Conservation (phyloP, 352 stramenopile species). For the Phytopythium cucurbitacearum region DNA sequence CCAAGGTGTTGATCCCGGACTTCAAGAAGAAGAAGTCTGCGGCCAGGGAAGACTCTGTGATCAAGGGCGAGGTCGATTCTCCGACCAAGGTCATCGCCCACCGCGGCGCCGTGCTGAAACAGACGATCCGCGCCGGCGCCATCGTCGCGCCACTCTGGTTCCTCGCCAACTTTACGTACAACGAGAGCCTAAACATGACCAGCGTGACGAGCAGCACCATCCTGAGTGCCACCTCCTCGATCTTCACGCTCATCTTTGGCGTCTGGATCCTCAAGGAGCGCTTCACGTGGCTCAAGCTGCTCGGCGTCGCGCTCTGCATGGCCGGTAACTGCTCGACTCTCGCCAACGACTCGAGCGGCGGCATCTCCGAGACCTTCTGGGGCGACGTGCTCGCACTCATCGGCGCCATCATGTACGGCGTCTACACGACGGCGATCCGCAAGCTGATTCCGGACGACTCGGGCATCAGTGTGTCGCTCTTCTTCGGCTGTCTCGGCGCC, state of each 20-base stretch:
- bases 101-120: conserved; percentile 18
- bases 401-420: conserved; percentile 89
- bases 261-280: conserved; percentile 78
- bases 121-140: conserved; percentile 37
- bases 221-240: conserved; percentile 89
- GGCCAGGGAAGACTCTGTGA: conserved; percentile 5
- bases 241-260: conserved; percentile 93
- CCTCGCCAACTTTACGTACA: conserved; percentile 94
- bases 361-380: conserved; percentile 35
- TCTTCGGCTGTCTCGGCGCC: conserved; percentile 96
- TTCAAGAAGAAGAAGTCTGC: conserved; percentile 5
- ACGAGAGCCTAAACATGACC: conserved; percentile 89
- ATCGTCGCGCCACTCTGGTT: conserved; percentile 94
- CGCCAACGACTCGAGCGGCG: conserved; percentile 58
- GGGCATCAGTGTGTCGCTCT: conserved; percentile 89
- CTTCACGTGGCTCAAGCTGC: conserved; percentile 78
- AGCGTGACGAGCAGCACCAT: conserved; percentile 95
- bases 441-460: conserved; percentile 74
- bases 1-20: conserved; percentile 31
- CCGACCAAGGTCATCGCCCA: conserved; percentile 13
- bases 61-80: conserved; percentile 13
- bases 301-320: conserved; percentile 89
- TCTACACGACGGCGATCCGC: conserved; percentile 91
- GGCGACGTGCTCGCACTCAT: conserved; percentile 70
- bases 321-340: conserved; percentile 86